Conservation (phyloP, 2,329 filamentous ascomycete genomes). For the Rosellinia necatrix region DNA sequence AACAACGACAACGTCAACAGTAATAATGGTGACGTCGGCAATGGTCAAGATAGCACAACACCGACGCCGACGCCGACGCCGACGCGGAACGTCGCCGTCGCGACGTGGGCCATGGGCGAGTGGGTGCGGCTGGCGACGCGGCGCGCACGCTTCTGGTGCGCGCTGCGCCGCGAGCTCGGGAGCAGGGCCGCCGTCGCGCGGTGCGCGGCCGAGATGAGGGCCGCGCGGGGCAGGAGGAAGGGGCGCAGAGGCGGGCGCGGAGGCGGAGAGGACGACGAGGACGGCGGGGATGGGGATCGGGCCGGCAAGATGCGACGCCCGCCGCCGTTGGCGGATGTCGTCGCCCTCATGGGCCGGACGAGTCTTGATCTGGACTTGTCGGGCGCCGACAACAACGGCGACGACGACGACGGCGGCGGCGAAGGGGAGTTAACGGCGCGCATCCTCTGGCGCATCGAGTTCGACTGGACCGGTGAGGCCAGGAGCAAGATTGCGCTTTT, state of each 20-base stretch:
- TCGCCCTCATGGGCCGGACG: constrained; percentile 59
- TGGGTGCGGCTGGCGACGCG: constrained; percentile 66
- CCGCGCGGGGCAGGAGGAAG: constrained; percentile 16
- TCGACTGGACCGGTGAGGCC: constrained; percentile 76
- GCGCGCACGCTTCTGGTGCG: constrained; percentile 66
- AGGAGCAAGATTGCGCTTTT: constrained; percentile 60
- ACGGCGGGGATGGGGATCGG: constrained; percentile 16
- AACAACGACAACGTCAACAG: too few species aligned
- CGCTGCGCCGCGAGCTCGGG: constrained; percentile 54
- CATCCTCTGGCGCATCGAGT: constrained; percentile 66
- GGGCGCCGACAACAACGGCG: constrained; percentile 36
- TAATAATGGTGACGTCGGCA: too few species aligned
- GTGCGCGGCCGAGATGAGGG: constrained; percentile 41
- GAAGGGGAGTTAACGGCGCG: constrained; percentile 49
- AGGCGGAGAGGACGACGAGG: not conserved
- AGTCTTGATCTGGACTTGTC: constrained; percentile 51
- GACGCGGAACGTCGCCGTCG: constrained; percentile 60
- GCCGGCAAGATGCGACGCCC: not conserved
- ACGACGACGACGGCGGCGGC: constrained; percentile 41
- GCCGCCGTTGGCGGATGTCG: constrained; percentile 50
- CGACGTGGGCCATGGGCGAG: constrained; percentile 70
- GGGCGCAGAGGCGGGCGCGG: constrained; percentile 17
- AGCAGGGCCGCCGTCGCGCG: constrained; percentile 40
- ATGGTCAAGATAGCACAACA: too few species aligned
- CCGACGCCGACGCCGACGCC: too few species aligned